Percentiles rank a stretch among this genome's conserved stretches.
phyloP scores from a whole-genome alignment of 176 grass and related monocot species.

The Zea mays region Zm-B73-REFERENCE-NAM-5.0 NC_050102.1:132913001-132913500 shows the following conservation, averaged over 20 bases:
- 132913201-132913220: slow-evolving; percentile 61
- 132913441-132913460: slow-evolving; percentile 57
- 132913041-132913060: neutral
- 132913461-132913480: slow-evolving; percentile 61
- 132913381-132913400: slow-evolving; percentile 60
- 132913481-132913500: slow-evolving; percentile 61
- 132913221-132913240: slow-evolving; percentile 57
- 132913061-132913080: slow-evolving; percentile 24
- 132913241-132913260: slow-evolving; percentile 57
- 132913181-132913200: slow-evolving; percentile 70
- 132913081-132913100: slow-evolving; percentile 45
- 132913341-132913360: slow-evolving; percentile 42
- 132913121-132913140: slow-evolving; percentile 48
- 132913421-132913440: slow-evolving; percentile 28
- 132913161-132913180: slow-evolving; percentile 64
- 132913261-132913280: slow-evolving; percentile 58
- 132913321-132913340: slow-evolving; percentile 63
- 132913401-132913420: slow-evolving; percentile 44
- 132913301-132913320: slow-evolving; percentile 62
- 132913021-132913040: slow-evolving; percentile 22
- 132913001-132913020: slow-evolving; percentile 23
- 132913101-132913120: slow-evolving; percentile 28
- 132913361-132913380: slow-evolving; percentile 47
- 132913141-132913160: slow-evolving; percentile 59
- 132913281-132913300: slow-evolving; percentile 40